Base-by-base conservation (phyloP, 1,284 basidiomycete species). In the Cryptococcus depauperatus region DNA sequence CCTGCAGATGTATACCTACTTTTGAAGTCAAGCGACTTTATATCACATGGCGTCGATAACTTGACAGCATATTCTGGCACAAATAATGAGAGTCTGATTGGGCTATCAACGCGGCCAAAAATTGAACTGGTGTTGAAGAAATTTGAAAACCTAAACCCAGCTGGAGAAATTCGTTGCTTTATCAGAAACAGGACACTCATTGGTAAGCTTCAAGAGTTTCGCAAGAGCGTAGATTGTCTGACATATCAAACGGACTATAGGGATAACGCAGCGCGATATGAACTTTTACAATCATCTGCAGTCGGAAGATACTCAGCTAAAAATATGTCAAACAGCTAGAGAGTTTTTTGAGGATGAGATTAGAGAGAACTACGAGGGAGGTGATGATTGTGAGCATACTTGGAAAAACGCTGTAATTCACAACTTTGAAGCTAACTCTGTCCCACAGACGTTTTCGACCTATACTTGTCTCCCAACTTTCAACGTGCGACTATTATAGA, bases 1-100 rank as follows among this genome's bases (percentile, higher is more conserved):
- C 89, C 91, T 0, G 80, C 84, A 4, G 93, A 98, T 57, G 82
- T 97, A 22, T 97, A 96, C 67, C 76, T 96, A 37, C 73, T 95
- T 0, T 77, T 98, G 54, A 98, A 98, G 69, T 87, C 86, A 2
- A 90, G 86, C 38, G 88, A 96, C 64, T 95, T 95, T 57, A 75
- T 90, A 37, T 76, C 79, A 6, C 85, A 93, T 55, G 92, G 92
- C 62, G 66, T 93, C 4, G 77, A 76, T 52, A 61, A 73, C 5
- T 74, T 74, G n/a, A 43, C 55, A 16, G 63, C 60, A 3, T 65
- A 65, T 46, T 53, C 44, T 26, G 14, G 73, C 61, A 29, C 79
- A 22, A 44, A 32, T 5, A 28, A 28, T 23, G 28, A 21, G 23
- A 38, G 2, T n/a, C 7, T 22, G 38, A 21, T 18, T 10, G 29